Conservation (phyloP, 257 asterid species). For the Linaria vulgaris region DNA sequence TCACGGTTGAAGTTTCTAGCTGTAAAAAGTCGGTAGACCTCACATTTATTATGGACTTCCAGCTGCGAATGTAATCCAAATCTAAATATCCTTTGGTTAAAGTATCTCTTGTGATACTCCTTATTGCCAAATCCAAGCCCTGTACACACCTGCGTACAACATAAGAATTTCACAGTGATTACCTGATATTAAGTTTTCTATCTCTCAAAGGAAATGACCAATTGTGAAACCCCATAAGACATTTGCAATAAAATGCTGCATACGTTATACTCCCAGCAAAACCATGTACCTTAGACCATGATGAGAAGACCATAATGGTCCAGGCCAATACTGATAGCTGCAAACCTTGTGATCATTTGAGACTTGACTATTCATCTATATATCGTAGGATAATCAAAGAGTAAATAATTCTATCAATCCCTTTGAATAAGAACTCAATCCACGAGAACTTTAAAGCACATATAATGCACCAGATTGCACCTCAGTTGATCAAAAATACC, state of each 20-base stretch:
- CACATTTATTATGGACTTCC: constrained; percentile 58
- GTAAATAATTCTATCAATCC: constrained; percentile 11
- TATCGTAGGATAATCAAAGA: constrained; percentile 8
- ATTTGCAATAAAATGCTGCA: background rate
- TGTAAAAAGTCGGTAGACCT: constrained; percentile 80
- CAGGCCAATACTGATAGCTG: constrained; percentile 10
- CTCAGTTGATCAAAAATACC: constrained; percentile 10
- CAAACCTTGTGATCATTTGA: constrained; percentile 2
- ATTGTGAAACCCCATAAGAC: constrained; percentile 7
- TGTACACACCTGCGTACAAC: constrained; percentile 56
- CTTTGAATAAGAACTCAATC: constrained; percentile 15
- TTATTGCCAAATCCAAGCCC: constrained; percentile 76
- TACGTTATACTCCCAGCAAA: constrained; percentile 9
- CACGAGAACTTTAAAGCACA: constrained; percentile 14
- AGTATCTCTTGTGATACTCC: constrained; percentile 65
- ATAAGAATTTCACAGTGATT: constrained; percentile 23
- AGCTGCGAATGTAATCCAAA: constrained; percentile 64
- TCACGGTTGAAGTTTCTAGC: constrained; percentile 54
- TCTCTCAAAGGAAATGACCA: constrained; percentile 10
- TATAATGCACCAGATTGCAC: constrained; percentile 13
- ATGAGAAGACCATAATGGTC: constrained; percentile 9
- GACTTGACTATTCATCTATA: constrained; percentile 17
- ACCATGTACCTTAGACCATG: constrained; percentile 16
- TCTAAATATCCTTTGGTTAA: constrained; percentile 52
- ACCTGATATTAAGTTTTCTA: constrained; percentile 11